Evolutionary conservation across 1,139 yeast genomes (phyloP).

Genomic region (Fermentozyma sake): DNA sequence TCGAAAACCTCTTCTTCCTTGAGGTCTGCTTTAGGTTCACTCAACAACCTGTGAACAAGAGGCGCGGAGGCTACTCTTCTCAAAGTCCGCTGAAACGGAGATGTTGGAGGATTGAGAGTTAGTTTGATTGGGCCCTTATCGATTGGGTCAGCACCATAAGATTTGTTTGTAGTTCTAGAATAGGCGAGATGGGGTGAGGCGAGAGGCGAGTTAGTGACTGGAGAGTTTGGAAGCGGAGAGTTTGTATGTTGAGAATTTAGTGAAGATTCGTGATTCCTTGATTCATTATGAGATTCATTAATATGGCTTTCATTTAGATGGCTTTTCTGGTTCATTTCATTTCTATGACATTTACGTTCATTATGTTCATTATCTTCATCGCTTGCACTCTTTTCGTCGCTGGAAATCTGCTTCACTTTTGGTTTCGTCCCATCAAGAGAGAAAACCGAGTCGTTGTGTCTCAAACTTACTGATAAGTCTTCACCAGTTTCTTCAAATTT

Average conservation of each 20-base stretch:
- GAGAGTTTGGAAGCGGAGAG: slow-evolving; percentile 6
- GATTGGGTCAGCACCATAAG: not conserved
- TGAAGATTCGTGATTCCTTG: too few species aligned
- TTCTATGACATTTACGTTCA: slow-evolving; percentile 1
- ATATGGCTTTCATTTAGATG: too few species aligned
- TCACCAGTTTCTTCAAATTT: slow-evolving; percentile 9
- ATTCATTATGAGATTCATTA: too few species aligned
- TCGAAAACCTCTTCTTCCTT: slow-evolving; percentile 29
- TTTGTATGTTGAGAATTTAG: too few species aligned
- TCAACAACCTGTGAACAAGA: slow-evolving; percentile 40
- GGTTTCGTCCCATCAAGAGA: slow-evolving; percentile 25
- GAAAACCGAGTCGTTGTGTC: slow-evolving; percentile 43
- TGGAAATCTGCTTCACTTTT: slow-evolving; percentile 14
- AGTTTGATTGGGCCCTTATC: slow-evolving; percentile 1
- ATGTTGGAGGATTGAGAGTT: slow-evolving; percentile 13
- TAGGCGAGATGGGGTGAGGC: too few species aligned
- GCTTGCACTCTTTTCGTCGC: slow-evolving; percentile 10
- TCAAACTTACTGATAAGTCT: slow-evolving; percentile 31
- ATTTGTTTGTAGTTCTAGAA: slow-evolving; percentile 1
- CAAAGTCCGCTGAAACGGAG: slow-evolving; percentile 49
- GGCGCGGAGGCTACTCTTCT: slow-evolving; percentile 85
- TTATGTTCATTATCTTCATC: slow-evolving; percentile 4
- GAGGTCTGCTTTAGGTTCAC: slow-evolving; percentile 15
- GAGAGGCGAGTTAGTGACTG: not conserved
- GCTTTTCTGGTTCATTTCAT: slow-evolving; percentile 1